Conservation (phyloP, 2,329 filamentous ascomycete species). For the Harringtonia aguacate region DNA sequence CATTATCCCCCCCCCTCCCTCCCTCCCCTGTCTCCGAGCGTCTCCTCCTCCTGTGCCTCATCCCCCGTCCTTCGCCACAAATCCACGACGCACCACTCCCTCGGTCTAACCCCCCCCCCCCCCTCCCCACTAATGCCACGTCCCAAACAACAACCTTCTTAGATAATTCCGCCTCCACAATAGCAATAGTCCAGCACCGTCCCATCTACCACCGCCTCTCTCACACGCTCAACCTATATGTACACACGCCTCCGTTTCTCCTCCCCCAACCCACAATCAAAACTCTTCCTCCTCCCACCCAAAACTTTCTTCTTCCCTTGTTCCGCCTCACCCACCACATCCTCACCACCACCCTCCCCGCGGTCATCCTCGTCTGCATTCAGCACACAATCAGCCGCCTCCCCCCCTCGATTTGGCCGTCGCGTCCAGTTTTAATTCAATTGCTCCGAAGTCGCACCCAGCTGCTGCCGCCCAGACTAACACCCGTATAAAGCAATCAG, state of each 20-base stretch:
- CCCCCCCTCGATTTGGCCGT: neutral
- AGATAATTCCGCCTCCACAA: conserved; percentile 8
- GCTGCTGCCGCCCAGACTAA: neutral
- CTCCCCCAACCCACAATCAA: neutral
- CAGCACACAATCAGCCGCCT: neutral
- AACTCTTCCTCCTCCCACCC: neutral
- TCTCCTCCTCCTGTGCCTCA: neutral
- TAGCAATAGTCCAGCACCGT: conserved; percentile 4
- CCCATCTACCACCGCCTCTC: conserved; percentile 5
- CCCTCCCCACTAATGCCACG: conserved; percentile 13
- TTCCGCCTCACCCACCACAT: neutral
- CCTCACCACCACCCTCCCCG: neutral
- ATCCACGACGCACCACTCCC: conserved; percentile 4
- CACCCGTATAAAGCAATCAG: neutral
- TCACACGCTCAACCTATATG: neutral
- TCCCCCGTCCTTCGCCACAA: conserved; percentile 1
- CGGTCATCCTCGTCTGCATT: neutral
- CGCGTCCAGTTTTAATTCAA: conserved; percentile 1
- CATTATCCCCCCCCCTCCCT: neutral
- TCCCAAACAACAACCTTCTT: conserved; percentile 1
- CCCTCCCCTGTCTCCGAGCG: neutral
- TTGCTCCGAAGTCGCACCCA: conserved; percentile 1
- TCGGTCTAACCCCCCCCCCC: neutral
- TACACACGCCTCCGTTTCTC: neutral
- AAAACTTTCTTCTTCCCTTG: conserved; percentile 1